These are phyloP conservation scores for Hibiscus syriacus DNA, from an alignment of 345 rosid species.

Conservation along the genomic window DNA sequence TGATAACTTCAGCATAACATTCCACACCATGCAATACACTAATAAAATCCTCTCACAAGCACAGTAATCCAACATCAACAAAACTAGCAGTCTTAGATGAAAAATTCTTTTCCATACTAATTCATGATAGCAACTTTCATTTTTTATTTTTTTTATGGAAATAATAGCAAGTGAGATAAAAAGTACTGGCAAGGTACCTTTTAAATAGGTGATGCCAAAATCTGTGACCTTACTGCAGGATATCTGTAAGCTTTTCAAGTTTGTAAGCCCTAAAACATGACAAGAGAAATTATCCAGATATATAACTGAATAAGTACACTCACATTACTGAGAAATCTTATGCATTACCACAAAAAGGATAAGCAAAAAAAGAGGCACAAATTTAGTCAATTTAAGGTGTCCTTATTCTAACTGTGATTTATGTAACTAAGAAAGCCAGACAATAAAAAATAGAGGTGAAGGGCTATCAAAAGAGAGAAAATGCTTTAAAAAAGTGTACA, in stretches of 20 bases:
- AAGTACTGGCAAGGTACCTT: conserved; percentile 37
- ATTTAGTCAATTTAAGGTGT: background rate
- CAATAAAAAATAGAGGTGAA: background rate
- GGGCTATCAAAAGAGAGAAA: background rate
- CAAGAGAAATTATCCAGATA: conserved; percentile 36
- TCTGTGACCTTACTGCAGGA: conserved; percentile 75
- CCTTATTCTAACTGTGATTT: background rate
- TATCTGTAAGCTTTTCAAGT: conserved; percentile 64
- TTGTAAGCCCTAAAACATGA: conserved; percentile 53
- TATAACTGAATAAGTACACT: background rate
- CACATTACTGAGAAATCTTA: background rate
- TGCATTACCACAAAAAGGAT: background rate
- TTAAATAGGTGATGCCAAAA: conserved; percentile 60
- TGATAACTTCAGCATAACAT: background rate
- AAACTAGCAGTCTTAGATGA: background rate
- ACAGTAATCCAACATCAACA: background rate
- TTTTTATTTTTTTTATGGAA: too few relatives aligned
- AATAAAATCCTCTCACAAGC: background rate
- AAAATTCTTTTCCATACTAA: background rate
- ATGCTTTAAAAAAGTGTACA: background rate
- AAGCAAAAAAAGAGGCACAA: background rate
- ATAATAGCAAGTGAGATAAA: background rate
- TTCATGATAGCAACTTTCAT: background rate
- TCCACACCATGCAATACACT: background rate
- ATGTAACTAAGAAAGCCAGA: background rate